Evolutionary conservation across 148 eudicot genomes (phyloP), one percentile per base, ranked within the genome.

Genomic region (Silene uniflora): DNA sequence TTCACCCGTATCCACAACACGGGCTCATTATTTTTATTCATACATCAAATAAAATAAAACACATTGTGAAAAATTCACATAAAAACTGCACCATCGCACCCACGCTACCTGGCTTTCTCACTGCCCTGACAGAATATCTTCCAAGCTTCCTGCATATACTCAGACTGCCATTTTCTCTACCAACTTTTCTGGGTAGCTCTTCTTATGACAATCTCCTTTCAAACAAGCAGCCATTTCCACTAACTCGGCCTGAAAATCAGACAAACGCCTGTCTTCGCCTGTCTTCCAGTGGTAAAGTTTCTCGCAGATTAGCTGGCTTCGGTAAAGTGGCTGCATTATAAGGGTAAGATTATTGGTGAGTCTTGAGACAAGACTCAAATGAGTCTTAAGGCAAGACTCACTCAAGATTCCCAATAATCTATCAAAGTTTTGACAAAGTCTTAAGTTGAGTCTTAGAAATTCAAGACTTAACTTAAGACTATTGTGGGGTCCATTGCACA

Each of bases 211-310:
- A 74, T 93, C 97, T 64, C 98, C 97, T 7, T 85, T 87, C 72
- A 93, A 75, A 69, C 90, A 83, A 12, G 98, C 97, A 14, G 88
- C 84, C 91, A 91, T 78, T 77, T 93, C 92, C 67, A 91, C 97
- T 69, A 93, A 22, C 73, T 87, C 94, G 68, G 73, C 80, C 75
- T 91, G 96, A 77, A 91, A 88, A 7, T 89, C 91, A 7, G 87
- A 81, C 44, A 93, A 21, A 21, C 81, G 80, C 60, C n/a, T n/a
- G n/a, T n/a, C n/a, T n/a, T n/a, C n/a, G n/a, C n/a, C 76, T 88
- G 29, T 84, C 79, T 46, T 89, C 93, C 60, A 84, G 64, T 3
- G 92, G 79, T 54, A 67, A 79, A 3, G 75, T 60, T 59, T 81
- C 85, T 47, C 98, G 73, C 71, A 88, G 49, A 77, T 77, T 89